phyloP scores from a whole-genome alignment of 164 flowering plant genomes.

The Paratinospora sagittata region DNA sequence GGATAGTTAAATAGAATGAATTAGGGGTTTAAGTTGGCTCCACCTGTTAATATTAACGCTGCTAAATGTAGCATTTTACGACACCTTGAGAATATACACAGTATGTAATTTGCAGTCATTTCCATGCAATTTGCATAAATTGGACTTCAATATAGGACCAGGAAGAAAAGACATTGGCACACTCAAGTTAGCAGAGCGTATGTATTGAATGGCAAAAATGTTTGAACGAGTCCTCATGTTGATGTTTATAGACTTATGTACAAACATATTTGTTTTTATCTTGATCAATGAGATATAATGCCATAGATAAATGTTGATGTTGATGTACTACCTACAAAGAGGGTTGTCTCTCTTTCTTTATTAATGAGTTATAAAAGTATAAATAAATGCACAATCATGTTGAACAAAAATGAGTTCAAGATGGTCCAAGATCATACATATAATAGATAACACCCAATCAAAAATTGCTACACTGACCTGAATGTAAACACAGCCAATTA shows the following conservation, averaged over 20 bases:
- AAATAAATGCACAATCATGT: not conserved
- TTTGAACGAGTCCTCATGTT: not conserved
- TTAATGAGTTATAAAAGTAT: not conserved
- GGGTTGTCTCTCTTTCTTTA: not conserved
- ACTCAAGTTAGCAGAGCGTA: too few relatives aligned
- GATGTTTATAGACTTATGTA: not conserved
- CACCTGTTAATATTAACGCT: too few relatives aligned
- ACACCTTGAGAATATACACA: too few relatives aligned
- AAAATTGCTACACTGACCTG: too few relatives aligned
- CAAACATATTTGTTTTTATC: not conserved
- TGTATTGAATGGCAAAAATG: not conserved
- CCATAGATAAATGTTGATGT: not conserved
- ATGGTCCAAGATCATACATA: too few relatives aligned
- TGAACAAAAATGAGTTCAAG: not conserved
- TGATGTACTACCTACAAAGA: not conserved
- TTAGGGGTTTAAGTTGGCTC: not conserved
- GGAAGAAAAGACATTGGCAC: too few relatives aligned
- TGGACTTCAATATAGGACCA: too few relatives aligned
- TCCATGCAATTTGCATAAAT: not conserved
- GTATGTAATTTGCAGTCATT: too few relatives aligned
- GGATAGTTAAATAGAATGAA: not conserved
- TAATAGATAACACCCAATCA: too few relatives aligned
- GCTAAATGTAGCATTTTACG: too few relatives aligned
- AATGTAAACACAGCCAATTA: too few relatives aligned
- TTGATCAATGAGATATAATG: not conserved